Base-by-base conservation (phyloP, 2,329 filamentous ascomycete species). In the Reticulascus tulasneorum region DNA sequence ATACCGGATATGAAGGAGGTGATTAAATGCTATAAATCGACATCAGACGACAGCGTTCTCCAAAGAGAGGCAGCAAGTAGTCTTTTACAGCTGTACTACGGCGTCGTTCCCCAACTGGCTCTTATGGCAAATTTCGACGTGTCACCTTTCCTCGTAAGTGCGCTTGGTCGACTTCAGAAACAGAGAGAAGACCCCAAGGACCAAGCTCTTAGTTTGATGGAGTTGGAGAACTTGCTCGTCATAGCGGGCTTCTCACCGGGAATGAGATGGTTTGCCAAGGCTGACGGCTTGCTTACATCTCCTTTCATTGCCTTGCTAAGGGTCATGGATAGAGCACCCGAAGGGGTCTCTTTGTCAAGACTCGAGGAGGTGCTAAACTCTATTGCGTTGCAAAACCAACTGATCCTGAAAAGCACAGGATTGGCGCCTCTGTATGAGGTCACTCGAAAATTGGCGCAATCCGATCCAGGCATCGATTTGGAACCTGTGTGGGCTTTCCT, bases 221-320 rank as follows among this genome's bases (percentile, higher is more conserved):
- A 94, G 59, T 66, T 96, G 19, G 82, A 89, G 55, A 86, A 91
- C 55, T 68, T 94, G 13, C 77, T 95, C 13, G 75, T 80, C 20
- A 86, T 96, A 54, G 88, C 90, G 4, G 77, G 80, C 44, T 79
- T 82, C 49, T 94, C 89, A 4, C 80, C 86, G 1, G 82, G 82
- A 6, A 93, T 95, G 81, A 80, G 84, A 44, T 97, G 91, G 91
- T 96, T 93, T 66, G 75, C 84, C 44, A 90, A 86, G 52, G 75
- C 67, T 40, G 77, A 84, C 46, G 71, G 71, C 1, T 66, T 84
- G n/a, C 55, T 60, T 2, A 65, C 77, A 24, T 87, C 84, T 5
- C 84, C 85, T 0, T 87, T 89, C 44, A 77, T 78, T n/a, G 79
- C 80, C 1, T 69, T 91, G 16, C 58, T 91, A 6, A 78, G 72